Base-by-base conservation (phyloP, 306 rosid species). In the Gillenia trifoliata region DNA sequence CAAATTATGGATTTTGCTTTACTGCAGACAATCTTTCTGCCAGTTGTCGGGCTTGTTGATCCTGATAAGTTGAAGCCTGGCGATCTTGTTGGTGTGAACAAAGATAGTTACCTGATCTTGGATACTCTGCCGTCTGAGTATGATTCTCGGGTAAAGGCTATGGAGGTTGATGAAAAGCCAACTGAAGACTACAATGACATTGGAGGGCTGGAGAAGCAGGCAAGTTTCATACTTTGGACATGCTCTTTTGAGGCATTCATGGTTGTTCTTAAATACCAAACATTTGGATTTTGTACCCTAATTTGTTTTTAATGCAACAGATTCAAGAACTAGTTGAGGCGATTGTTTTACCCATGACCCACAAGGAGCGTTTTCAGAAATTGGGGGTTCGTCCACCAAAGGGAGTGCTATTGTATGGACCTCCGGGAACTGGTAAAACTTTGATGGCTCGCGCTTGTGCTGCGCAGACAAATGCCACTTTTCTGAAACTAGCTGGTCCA, bases 401-500 rank as follows among this genome's bases (percentile, higher is more conserved):
- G 87, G 99, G 99, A 64, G 97, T 94, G 74, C 92, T 94, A 60
- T 78, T 94, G 77, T 94, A 94, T 78, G 99, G 99, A 38, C 99
- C 99, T 77, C 99, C 99, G 43, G 99, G 99, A 11, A 94, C 99
- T 13, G 99, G 99, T 45, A 94, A 94, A 88, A 94, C 99, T 47
- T 88, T 94, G 52, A 94, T 94, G 99, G 99, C 96, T 26, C 93
- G 99, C 68, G 99, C 99, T 38, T 92, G 97, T 87, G 97, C 97
- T 6, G 99, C 99, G 66, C 99, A 92, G 77, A 92, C 97, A 45
- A 92, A 94, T 80, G 99, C 99, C 66, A 92, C 97, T 71, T 94
- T 94, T 80, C 80, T 94, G 66, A 94, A 94, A 79, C 75, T 94
- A 76, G 99, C 99, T 29, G 99, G 99, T 63, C 96, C 99, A 23